Base-by-base conservation (phyloP, 2,329 filamentous ascomycete genomes). In the Aureobasidium sp. region DNA sequence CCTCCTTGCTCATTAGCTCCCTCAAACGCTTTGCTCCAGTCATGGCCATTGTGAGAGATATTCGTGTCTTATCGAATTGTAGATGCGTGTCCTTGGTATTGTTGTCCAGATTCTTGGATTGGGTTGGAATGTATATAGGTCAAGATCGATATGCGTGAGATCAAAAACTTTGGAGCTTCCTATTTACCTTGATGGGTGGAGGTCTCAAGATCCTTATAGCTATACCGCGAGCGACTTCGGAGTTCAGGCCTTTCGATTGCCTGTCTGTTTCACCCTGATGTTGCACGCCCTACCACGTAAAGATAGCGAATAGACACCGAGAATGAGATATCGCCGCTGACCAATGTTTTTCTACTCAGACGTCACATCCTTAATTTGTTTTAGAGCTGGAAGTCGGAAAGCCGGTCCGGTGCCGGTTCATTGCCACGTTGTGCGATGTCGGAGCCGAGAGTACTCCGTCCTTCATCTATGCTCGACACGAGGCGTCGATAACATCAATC, bases 1-100 rank as follows among this genome's bases (percentile, higher is more conserved):
- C 45, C 7, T 62, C 58, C 36, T 67, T 62, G 22, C 55, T 45
- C 36, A 70, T 61, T 58, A 69, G 61, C 29, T 66, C 45, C 15
- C 66, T 64, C 3, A 69, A 61, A 62, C 42, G 37, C 29, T 42
- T 41, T 27, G 62, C 56, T 34, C 60, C 60, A 2, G 60, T 62
- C 47, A 52, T 44, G 25, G 57, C 57, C 57, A 61, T 61, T 7
- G 17, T 44, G 36, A 41, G 15, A 22, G 48, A 22, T 34, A 15
- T 17, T 3, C 11, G 31, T 36, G 31, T 53, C 1, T 8, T 2
- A 9, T 51, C 7, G 0, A 15, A 14, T 2, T 14, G 15, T 12
- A 5, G 3, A 6, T 15, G 44, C 17, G 22, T 47, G 20, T 47
- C 2, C 36, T 27, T 27, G 42, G 17, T 15, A 5, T n/a, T n/a